Evolutionary conservation across 1,284 basidiomycete species (phyloP).

Genomic region (Microbotryum silenes-acaulis): DNA sequence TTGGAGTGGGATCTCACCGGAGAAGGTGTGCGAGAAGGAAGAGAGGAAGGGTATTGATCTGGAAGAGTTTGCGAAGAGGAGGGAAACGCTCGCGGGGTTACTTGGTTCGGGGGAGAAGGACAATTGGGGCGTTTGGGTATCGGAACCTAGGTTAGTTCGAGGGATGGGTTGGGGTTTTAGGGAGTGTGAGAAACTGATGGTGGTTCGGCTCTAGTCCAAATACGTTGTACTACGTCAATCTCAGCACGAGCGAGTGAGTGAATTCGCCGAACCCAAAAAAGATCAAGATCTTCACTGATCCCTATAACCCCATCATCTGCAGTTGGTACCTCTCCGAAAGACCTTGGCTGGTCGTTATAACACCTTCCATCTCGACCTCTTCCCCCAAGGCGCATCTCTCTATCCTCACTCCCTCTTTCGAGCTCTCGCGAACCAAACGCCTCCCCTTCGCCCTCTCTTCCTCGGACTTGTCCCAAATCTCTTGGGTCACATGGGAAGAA

Average conservation of each 20-base stretch:
- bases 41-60: not conserved
- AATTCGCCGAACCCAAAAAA: not conserved
- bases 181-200: not conserved
- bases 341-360: slow-evolving; percentile 62
- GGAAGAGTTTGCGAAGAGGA: slow-evolving; percentile 6
- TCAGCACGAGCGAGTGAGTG: slow-evolving; percentile 40
- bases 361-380: slow-evolving; percentile 40
- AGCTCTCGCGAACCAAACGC: slow-evolving; percentile 58
- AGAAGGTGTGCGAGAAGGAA: too few relatives aligned
- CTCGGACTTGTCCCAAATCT: slow-evolving; percentile 45
- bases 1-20: too few relatives aligned
- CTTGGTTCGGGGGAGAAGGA: not conserved
- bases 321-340: slow-evolving; percentile 66
- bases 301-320: slow-evolving; percentile 39
- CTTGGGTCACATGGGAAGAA: slow-evolving; percentile 66
- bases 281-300: not conserved
- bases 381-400: slow-evolving; percentile 46
- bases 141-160: slow-evolving; percentile 10
- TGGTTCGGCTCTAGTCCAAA: slow-evolving; percentile 43
- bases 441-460: slow-evolving; percentile 45
- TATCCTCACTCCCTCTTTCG: slow-evolving; percentile 68
- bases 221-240: slow-evolving; percentile 61
- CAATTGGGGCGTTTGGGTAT: slow-evolving; percentile 7
- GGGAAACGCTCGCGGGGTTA: not conserved
- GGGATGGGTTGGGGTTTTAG: not conserved